Percentiles rank a stretch among this genome's conserved stretches.
Conservation (phyloP, 306 rosid species). For the Cucurbita ficifolia region DNA sequence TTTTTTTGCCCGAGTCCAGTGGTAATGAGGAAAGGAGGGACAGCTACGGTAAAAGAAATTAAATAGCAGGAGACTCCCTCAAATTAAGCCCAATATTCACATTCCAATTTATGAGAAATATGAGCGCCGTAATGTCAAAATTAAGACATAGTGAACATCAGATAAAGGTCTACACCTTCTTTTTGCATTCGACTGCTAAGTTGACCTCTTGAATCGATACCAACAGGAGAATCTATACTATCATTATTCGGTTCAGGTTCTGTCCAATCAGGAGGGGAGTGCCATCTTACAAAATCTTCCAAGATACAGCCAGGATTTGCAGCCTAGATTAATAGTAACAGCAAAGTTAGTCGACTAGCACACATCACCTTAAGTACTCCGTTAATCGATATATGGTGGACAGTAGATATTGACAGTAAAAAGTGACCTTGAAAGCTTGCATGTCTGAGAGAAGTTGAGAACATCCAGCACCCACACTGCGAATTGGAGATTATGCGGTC, state of each 20-base stretch:
- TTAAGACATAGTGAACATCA: background rate
- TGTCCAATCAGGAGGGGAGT: conserved; percentile 99
- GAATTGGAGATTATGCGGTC: conserved; percentile 24
- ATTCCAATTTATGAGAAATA: background rate
- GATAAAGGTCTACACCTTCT: conserved; percentile 47
- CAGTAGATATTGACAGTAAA: conserved; percentile 12
- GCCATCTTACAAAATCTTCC: conserved; percentile 98
- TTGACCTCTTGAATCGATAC: conserved; percentile 52
- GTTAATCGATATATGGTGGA: background rate
- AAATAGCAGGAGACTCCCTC: background rate
- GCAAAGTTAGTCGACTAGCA: background rate
- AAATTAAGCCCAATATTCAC: background rate
- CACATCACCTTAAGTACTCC: conserved; percentile 7
- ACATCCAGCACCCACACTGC: conserved; percentile 99
- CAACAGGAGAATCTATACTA: conserved; percentile 31
- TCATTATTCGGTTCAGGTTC: conserved; percentile 40
- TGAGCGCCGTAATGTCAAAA: background rate
- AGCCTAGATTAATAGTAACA: conserved; percentile 37
- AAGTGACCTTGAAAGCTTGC: conserved; percentile 95
- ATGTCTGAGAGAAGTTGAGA: conserved; percentile 97
- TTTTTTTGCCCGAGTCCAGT: background rate
- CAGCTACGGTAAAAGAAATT: background rate
- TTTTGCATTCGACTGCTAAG: conserved; percentile 93
- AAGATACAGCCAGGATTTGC: conserved; percentile 99
- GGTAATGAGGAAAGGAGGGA: background rate